phyloP scores from a whole-genome alignment of 2,329 filamentous ascomycete genomes.

The Orbilia javanica region DNA sequence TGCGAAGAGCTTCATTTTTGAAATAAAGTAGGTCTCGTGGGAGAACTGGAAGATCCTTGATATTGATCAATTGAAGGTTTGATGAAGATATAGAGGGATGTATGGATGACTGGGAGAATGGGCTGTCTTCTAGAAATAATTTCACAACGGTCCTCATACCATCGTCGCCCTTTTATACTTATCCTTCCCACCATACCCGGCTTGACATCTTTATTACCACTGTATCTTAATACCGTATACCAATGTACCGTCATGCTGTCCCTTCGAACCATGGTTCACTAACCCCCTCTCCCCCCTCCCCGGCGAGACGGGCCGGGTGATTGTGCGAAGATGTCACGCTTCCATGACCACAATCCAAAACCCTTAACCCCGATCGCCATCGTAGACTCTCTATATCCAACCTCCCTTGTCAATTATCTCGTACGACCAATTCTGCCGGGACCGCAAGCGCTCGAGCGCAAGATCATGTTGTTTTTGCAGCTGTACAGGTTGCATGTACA shows the following conservation, averaged over 20 bases:
- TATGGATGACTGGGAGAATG: background rate
- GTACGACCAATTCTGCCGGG: background rate
- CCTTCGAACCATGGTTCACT: background rate
- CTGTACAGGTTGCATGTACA: no score
- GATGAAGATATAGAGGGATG: background rate
- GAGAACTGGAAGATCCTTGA: background rate
- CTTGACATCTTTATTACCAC: background rate
- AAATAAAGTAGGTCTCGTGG: background rate
- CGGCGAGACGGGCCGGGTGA: background rate
- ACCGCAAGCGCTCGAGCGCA: no score
- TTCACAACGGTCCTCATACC: background rate
- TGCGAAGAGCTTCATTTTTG: background rate
- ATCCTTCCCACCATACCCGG: background rate
- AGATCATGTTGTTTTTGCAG: no score
- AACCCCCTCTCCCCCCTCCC: no score
- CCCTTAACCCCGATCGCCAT: background rate
- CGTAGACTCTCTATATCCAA: background rate
- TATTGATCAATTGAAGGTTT: background rate
- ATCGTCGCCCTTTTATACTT: background rate
- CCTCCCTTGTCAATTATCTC: background rate
- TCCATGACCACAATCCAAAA: background rate
- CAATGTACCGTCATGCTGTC: background rate
- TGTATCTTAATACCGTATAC: background rate
- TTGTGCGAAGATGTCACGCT: background rate
- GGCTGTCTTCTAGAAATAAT: background rate